Percentiles rank a stretch among this genome's conserved stretches.
Evolutionary conservation across 2,329 filamentous ascomycete species (phyloP).

Genomic region (Alternaria sp.): DNA sequence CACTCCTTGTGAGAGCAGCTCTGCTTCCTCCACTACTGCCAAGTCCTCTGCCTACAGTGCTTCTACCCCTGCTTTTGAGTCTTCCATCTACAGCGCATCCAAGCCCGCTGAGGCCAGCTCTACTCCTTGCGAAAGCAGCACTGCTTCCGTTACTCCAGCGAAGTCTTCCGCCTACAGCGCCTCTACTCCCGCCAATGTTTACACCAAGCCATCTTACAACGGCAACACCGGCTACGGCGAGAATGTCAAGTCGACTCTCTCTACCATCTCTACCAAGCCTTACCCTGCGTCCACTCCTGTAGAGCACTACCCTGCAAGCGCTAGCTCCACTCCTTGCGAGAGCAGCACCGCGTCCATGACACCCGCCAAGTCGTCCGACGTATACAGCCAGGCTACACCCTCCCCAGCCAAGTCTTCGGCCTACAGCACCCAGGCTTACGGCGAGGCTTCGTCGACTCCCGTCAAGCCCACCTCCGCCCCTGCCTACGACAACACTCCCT

Average conservation of each 20-base stretch:
- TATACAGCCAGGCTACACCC: conserved; percentile 3
- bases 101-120: background rate
- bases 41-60: conserved; percentile 1
- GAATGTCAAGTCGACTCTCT: conserved; percentile 5
- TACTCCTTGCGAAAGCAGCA: conserved; percentile 9
- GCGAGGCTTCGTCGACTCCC: background rate
- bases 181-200: conserved; percentile 3
- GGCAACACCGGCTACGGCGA: conserved; percentile 3
- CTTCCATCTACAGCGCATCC: background rate
- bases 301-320: background rate
- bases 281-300: conserved; percentile 1
- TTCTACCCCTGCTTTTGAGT: conserved; percentile 1
- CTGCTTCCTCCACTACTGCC: background rate
- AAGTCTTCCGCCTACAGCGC: conserved; percentile 5
- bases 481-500: conserved; percentile 7
- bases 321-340: conserved; percentile 10
- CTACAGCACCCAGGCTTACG: background rate
- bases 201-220: conserved; percentile 13
- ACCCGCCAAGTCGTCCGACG: conserved; percentile 3
- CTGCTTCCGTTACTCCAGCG: background rate
- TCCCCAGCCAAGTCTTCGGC: conserved; percentile 5
- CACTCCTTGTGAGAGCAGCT: conserved; percentile 14
- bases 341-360: conserved; percentile 5
- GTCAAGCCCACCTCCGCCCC: conserved; percentile 5
- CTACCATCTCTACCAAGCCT: conserved; percentile 4